phyloP scores from a whole-genome alignment of 139 green algal species.

The Dunaliella sp. region DNA sequence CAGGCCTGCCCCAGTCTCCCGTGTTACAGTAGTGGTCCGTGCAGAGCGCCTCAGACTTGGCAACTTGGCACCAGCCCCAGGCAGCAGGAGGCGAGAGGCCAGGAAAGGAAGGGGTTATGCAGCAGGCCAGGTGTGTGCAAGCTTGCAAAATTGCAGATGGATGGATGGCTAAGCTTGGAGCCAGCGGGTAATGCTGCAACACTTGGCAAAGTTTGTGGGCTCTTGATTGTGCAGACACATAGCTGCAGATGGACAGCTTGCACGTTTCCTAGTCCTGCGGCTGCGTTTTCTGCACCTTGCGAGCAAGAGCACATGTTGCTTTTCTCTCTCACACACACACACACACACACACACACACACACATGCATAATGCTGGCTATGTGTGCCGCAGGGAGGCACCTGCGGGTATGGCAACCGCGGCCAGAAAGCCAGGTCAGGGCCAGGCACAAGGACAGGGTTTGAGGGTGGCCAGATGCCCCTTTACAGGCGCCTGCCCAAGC shows the following conservation, averaged over 20 bases:
- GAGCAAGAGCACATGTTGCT: no score
- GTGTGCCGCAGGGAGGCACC: conserved; percentile 85
- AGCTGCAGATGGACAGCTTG: no score
- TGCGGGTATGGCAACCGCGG: conserved; percentile 96
- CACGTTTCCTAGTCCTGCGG: no score
- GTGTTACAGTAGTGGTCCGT: conserved; percentile 28
- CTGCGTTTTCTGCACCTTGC: no score
- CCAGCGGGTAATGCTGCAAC: no score
- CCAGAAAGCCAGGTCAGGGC: conserved; percentile 91
- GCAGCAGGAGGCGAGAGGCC: conserved; percentile 69
- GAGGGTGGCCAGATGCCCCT: conserved; percentile 97
- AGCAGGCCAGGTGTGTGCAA: conserved; percentile 80
- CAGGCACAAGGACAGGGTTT: conserved; percentile 84
- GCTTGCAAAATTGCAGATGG: no score
- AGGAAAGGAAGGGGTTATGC: conserved; percentile 92
- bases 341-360: no score
- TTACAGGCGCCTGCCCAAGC: conserved; percentile 95
- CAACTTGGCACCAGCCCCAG: conserved; percentile 87
- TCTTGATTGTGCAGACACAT: no score
- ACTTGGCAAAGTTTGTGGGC: no score
- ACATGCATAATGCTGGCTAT: no score
- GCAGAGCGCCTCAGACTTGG: conserved; percentile 79
- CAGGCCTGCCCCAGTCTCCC: not conserved
- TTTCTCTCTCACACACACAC: no score
- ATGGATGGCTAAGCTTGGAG: no score